Evolutionary conservation across 148 eudicot genomes (phyloP), one percentile per base, ranked within the genome.

Genomic region (Rhododendron williamsianum): DNA sequence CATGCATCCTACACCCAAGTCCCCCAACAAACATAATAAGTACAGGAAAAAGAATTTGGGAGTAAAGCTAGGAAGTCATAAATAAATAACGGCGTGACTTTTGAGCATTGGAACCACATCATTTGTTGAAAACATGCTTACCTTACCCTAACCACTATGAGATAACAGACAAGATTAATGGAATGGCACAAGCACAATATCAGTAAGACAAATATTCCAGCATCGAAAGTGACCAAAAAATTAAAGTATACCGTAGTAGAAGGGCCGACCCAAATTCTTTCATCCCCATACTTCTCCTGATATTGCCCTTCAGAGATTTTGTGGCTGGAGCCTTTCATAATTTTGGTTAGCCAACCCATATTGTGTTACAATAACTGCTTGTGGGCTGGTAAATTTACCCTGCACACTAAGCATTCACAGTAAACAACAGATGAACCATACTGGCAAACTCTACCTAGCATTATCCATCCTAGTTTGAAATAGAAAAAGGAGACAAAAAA

Each of bases 271-370:
- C 69, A 81, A 19, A 35, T 52, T 52, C 9, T 81, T 38, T 81
- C 69, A 19, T 81, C 69, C 25, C 25, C 83, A 54, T 54, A 56
- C 71, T 33, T 81, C 18, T 46, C 69, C 23, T 92, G 93, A 87
- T 93, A 87, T 33, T 92, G 96, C 83, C 96, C 93, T 87, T 87
- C 86, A 6, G 93, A 93, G 65, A 89, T 83, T 88, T 89, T 90
- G 88, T 93, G 93, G 90, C 91, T 92, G 58, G 93, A 86, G 69
- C 93, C 96, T 84, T 90, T 91, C 21, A 94, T 88, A 81, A 95
- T 78, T 89, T 94, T 93, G 78, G 94, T 92, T 84, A 95, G 86
- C 99, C 99, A 97, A 87, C 98, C 98, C 98, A 97, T 97, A 30
- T 80, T 81, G 65, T 79, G 76, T 80, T 82, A 84, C 63, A 45